Evolutionary conservation across 192 early-diverging fungal species (phyloP), one percentile per base, ranked within the genome.

Genomic region (Podila epigama): DNA sequence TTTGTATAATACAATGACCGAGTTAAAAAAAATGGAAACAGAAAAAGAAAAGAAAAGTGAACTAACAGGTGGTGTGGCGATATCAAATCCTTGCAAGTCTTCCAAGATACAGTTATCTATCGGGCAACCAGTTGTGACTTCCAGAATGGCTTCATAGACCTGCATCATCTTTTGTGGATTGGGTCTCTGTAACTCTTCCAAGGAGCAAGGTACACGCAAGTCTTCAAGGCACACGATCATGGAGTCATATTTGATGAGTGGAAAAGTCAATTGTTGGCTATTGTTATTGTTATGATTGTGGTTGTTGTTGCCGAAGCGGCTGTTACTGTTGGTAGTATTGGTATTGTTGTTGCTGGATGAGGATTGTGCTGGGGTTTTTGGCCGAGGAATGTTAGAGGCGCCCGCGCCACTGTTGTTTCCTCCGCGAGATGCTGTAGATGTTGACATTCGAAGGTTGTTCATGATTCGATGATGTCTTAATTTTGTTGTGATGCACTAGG

Each of bases 191-290:
- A 95, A 58, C 61, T 96, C 94, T 52, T 93, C 91, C 27, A 90
- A 86, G 29, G 83, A 68, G 42, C 90, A 85, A 10, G 89, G 87
- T 32, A 96, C 87, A 28, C 91, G 83, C 31, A 96, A 72, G 64
- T 96, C 92, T n/a, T 79, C 51, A 88, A 95, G 87, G 69, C 91
- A 92, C 27, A 84, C 78, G 34, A 95, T 85, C 27, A 96, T 91
- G 40, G 93, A 92, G 34, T 84, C 71, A 10, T 85, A 84, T 79
- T 89, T 89, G 48, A 94, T 88, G 18, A 85, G 82, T 5, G 94
- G 94, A 68, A 90, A 96, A 32, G 79, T 70, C 16, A 81, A 81
- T 11, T 28, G 54, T 8, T 32, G 31, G 31, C 34, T 29, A 8
- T 56, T 53, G 27, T 58, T 52, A 3, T 44, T 55, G 33, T 50